phyloP scores from a whole-genome alignment of 371 early-diverging fungal species.

The Mucor plumbeus region DNA sequence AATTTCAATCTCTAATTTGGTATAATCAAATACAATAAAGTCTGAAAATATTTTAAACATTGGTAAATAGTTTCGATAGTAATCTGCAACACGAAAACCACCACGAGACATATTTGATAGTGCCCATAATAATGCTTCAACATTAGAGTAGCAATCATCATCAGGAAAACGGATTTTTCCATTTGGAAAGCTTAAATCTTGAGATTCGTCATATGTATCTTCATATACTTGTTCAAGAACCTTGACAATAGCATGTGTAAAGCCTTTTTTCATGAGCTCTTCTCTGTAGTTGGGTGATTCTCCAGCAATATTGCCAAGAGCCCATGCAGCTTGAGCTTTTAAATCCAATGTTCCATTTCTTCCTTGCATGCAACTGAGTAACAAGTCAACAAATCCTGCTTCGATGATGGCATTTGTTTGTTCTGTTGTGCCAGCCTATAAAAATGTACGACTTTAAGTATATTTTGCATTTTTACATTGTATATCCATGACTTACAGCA shows the following conservation, averaged over 20 bases:
- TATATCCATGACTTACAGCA: constrained; percentile 46
- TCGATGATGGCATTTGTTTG: constrained; percentile 55
- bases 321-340: constrained; percentile 58
- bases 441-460: background rate
- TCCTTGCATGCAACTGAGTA: constrained; percentile 31
- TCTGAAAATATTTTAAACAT: constrained; percentile 55
- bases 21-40: constrained; percentile 54
- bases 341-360: constrained; percentile 22
- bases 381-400: constrained; percentile 49
- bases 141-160: constrained; percentile 31
- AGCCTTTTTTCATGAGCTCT: constrained; percentile 31
- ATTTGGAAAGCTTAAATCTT: background rate
- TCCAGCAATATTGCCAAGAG: constrained; percentile 56
- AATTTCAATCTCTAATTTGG: constrained; percentile 54
- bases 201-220: constrained; percentile 15
- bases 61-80: constrained; percentile 45
- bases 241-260: constrained; percentile 21
- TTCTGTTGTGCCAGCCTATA: constrained; percentile 59
- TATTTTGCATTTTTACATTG: too few species aligned
- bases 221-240: constrained; percentile 23
- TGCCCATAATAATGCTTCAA: constrained; percentile 48
- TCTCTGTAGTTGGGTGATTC: constrained; percentile 46
- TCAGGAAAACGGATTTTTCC: constrained; percentile 27
- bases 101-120: constrained; percentile 56
- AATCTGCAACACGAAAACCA: constrained; percentile 45